A percentile compares a stretch with the other conserved stretches of the same genome.
Evolutionary conservation across 2,329 filamentous ascomycete genomes (phyloP).

Genomic region (Neophaeococcomyces aloes): DNA sequence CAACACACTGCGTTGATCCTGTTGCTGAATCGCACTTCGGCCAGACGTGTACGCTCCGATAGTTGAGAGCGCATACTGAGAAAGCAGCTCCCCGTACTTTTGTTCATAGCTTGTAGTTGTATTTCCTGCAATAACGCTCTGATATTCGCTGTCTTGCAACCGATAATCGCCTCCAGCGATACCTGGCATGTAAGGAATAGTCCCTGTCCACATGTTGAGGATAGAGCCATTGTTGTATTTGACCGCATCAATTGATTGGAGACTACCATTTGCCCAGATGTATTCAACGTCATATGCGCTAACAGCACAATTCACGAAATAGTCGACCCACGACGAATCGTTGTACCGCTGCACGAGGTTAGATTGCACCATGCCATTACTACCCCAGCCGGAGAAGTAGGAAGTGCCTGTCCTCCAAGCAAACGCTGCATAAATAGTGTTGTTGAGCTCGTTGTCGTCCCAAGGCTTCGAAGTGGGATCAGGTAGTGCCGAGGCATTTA

Average conservation of each 20-base stretch:
- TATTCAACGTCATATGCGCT: conserved; percentile 18
- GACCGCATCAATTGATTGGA: conserved; percentile 10
- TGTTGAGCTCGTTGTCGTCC: conserved; percentile 16
- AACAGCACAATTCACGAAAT: conserved; percentile 16
- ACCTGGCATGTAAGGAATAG: conserved; percentile 9
- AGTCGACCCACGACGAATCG: conserved; percentile 11
- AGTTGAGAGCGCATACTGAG: conserved; percentile 14
- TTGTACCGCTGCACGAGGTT: conserved; percentile 11
- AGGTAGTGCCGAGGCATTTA: conserved; percentile 10
- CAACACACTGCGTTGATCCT: conserved; percentile 14
- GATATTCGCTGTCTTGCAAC: conserved; percentile 13
- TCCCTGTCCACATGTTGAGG: conserved; percentile 18
- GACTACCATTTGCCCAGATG: conserved; percentile 16
- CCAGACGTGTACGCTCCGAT: conserved; percentile 17
- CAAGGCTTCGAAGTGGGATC: conserved; percentile 7
- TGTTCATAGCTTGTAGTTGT: neutral
- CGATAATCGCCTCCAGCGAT: conserved; percentile 14
- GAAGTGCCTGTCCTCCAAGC: conserved; percentile 12
- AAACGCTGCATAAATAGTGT: conserved; percentile 15
- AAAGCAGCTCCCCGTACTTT: conserved; percentile 9
- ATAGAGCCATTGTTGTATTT: conserved; percentile 17
- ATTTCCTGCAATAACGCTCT: conserved; percentile 12
- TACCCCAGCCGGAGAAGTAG: conserved; percentile 11
- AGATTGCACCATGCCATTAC: conserved; percentile 10
- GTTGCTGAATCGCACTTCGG: conserved; percentile 14